Evolutionary conservation across 2,329 filamentous ascomycete species (phyloP).

Genomic region (Thermothelomyces thermophilus): DNA sequence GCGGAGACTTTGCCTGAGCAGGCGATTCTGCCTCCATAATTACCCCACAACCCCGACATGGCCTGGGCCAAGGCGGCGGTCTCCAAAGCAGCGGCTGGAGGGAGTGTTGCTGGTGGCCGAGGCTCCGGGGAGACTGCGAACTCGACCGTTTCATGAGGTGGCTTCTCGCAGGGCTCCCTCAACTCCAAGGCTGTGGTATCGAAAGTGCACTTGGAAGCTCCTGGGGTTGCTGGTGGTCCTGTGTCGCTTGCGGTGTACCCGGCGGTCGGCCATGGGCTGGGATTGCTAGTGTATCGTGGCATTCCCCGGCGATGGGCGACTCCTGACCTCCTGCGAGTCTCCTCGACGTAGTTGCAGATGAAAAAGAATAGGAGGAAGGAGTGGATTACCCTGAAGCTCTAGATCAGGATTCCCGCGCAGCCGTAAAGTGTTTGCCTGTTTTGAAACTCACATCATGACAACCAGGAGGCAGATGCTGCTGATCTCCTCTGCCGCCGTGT

Average conservation of each 20-base stretch:
- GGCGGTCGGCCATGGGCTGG: not conserved
- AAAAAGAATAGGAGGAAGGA: conserved; percentile 19
- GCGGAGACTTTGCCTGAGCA: not conserved
- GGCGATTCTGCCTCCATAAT: not conserved
- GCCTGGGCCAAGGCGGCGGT: not conserved
- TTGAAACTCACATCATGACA: conserved; percentile 16
- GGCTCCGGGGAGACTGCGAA: not conserved
- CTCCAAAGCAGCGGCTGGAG: not conserved
- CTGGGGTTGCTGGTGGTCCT: not conserved
- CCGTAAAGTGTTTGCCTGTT: no score
- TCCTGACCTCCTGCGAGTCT: not conserved
- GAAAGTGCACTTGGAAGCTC: not conserved
- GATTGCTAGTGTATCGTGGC: not conserved
- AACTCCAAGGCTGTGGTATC: not conserved
- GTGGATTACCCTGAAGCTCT: conserved; percentile 17
- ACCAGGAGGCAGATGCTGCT: conserved; percentile 12
- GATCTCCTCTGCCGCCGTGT: conserved; percentile 8
- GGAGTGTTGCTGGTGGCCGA: not conserved
- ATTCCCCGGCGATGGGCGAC: no score
- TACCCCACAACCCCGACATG: conserved; percentile 3
- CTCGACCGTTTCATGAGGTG: not conserved
- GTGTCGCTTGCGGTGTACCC: not conserved
- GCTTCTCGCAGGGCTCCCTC: not conserved
- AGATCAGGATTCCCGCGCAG: not conserved
- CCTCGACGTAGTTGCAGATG: conserved; percentile 14